These are phyloP conservation scores for Acacia acuminata DNA, from an alignment of 306 rosid genomes.

Conservation along the genomic window DNA sequence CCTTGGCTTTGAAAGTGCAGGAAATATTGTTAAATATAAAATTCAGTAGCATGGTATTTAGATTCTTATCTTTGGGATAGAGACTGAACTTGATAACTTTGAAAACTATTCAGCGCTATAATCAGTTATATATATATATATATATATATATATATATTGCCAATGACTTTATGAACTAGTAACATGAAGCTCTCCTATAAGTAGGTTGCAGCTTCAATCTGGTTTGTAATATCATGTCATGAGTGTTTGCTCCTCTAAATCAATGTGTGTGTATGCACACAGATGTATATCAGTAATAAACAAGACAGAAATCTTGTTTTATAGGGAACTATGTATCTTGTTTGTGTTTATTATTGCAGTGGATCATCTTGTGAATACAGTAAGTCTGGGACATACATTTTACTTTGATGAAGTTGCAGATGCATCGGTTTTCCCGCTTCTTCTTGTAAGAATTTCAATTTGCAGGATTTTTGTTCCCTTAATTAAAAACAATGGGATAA, in stretches of 20 bases:
- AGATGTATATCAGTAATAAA: background rate
- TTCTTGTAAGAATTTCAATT: slow-evolving; percentile 53
- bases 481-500: background rate
- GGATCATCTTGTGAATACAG: slow-evolving; percentile 86
- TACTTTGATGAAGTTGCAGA: slow-evolving; percentile 85
- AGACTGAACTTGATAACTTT: background rate
- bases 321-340: background rate
- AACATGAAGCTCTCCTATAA: too few relatives aligned
- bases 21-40: background rate
- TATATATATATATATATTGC: too few relatives aligned
- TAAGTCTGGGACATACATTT: slow-evolving; percentile 87
- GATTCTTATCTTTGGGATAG: background rate
- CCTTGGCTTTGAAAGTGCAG: background rate
- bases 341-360: slow-evolving; percentile 43
- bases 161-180: too few relatives aligned
- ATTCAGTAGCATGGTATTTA: background rate
- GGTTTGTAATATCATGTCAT: too few relatives aligned
- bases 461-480: background rate
- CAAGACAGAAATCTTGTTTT: background rate
- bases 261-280: too few relatives aligned
- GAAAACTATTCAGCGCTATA: background rate
- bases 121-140: too few relatives aligned
- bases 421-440: slow-evolving; percentile 74
- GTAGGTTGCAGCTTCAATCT: too few relatives aligned
- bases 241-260: too few relatives aligned